phyloP scores from a whole-genome alignment of 139 green algal species.

The Marvania coccoides region DNA sequence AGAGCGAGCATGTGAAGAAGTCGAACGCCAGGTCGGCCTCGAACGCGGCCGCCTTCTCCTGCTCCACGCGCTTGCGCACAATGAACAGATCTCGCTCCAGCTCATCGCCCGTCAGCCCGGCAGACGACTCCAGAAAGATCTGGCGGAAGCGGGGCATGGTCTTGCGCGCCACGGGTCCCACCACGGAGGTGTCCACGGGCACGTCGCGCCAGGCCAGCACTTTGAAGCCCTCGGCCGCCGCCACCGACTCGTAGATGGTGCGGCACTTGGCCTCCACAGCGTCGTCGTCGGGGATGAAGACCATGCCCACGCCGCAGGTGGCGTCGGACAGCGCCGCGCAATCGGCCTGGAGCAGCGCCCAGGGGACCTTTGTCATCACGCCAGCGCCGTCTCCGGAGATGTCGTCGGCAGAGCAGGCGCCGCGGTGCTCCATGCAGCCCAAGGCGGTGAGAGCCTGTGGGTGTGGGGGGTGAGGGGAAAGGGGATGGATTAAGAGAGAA shows the following conservation, averaged over 20 bases:
- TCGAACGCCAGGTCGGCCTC: constrained; percentile 45
- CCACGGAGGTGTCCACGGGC: constrained; percentile 74
- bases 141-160: constrained; percentile 91
- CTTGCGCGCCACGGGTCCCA: constrained; percentile 77
- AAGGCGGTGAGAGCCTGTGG: constrained; percentile 81
- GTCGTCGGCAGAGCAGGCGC: constrained; percentile 92
- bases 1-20: constrained; percentile 90
- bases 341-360: constrained; percentile 80
- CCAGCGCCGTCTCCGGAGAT: constrained; percentile 95
- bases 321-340: constrained; percentile 42
- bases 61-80: constrained; percentile 87
- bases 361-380: constrained; percentile 97
- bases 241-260: constrained; percentile 66
- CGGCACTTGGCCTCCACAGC: constrained; percentile 54
- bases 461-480: not conserved
- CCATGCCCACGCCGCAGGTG: constrained; percentile 86
- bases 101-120: constrained; percentile 58
- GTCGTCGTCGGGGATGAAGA: constrained; percentile 94
- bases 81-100: constrained; percentile 96
- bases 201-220: constrained; percentile 92
- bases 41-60: constrained; percentile 46
- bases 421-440: constrained; percentile 99
- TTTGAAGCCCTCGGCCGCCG: constrained; percentile 66
- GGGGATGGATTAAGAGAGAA: not conserved
- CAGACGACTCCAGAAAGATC: constrained; percentile 29